A percentile compares a stretch with the other conserved stretches of the same genome.
Conservation (phyloP, 192 early-diverging fungal species). For the Cladochytrium replicatum region DNA sequence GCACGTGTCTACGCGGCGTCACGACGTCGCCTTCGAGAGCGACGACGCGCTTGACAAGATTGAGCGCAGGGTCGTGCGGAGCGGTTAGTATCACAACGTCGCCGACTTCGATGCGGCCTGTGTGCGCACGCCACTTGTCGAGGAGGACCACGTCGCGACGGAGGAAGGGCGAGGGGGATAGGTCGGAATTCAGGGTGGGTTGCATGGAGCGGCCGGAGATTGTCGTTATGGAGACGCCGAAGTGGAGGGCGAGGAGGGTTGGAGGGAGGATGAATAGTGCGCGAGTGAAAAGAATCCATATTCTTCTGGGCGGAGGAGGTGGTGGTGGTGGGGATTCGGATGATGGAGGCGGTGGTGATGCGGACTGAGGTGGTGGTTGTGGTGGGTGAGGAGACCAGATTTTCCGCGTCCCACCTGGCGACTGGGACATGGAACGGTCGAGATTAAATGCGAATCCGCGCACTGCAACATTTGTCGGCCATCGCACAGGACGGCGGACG, state of each 20-base stretch:
- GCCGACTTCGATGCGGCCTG: slow-evolving; percentile 3
- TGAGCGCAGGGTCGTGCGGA: slow-evolving; percentile 56
- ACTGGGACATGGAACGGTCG: no score
- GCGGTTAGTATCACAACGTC: slow-evolving; percentile 35
- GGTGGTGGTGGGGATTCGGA: no score
- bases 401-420: no score
- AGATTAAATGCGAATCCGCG: no score
- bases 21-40: slow-evolving; percentile 73
- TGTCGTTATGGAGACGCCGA: slow-evolving; percentile 11
- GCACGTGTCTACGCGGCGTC: slow-evolving; percentile 25
- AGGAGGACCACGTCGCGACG: slow-evolving; percentile 17
- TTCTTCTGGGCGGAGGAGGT: no score
- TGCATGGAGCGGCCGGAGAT: slow-evolving; percentile 14
- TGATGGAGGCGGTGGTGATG: no score
- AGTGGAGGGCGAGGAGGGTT: slow-evolving; percentile 5
- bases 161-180: background rate
- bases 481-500: no score
- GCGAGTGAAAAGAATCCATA: no score
- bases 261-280: slow-evolving; percentile 17
- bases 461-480: no score
- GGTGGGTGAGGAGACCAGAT: no score
- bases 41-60: slow-evolving; percentile 76
- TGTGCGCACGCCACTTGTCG: slow-evolving; percentile 2
- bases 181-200: slow-evolving; percentile 20
- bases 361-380: no score